Evolutionary conservation across 139 green algal species (phyloP), one percentile per base, ranked within the genome.

Genomic region (Tetradesmus lagerheimii): DNA sequence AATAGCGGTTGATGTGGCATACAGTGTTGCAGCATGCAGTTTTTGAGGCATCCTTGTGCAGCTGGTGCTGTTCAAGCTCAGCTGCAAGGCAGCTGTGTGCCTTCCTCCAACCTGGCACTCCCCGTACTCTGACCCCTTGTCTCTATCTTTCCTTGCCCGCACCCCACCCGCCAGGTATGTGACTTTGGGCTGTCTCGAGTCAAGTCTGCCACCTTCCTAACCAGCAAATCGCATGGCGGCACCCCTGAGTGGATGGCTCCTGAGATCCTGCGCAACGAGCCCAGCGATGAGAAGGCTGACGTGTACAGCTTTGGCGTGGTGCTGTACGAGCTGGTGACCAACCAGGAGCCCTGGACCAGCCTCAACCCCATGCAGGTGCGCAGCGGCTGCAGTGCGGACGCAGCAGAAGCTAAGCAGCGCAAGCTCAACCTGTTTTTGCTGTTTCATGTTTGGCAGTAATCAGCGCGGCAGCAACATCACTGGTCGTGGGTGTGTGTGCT

Each of bases 241-340:
- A 99, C 97, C 5, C 97, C 97, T 0, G 97, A 99, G 91, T 99
- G 97, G 97, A 99, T 98, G 89, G 98, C 98, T 4, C 98, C 97
- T 1, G 97, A 98, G 88, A 92, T 96, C 50, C 89, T 96, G 39
- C 92, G 94, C 38, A 94, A 94, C 79, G 93, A 96, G 85, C 86
- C 41, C 16, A 95, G 85, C 62, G 94, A 98, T 80, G 97, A 99
- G 90, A 98, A 98, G 90, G 94, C 91, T 41, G 97, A 99, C 84
- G 91, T 94, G 80, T 91, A 91, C 66, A 89, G 85, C 82, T 98
- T 95, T 89, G 97, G 96, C 20, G 96, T 99, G 1, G 96, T 99
- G 25, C 88, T 99, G 38, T 99, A 97, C 93, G 98, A 99, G 93
- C 86, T 99, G 71, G 91, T 96, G 0, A 99, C 96, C 0, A 88